Evolutionary conservation across 1,284 basidiomycete genomes (phyloP).

Genomic region (Heterobasidion annosum): DNA sequence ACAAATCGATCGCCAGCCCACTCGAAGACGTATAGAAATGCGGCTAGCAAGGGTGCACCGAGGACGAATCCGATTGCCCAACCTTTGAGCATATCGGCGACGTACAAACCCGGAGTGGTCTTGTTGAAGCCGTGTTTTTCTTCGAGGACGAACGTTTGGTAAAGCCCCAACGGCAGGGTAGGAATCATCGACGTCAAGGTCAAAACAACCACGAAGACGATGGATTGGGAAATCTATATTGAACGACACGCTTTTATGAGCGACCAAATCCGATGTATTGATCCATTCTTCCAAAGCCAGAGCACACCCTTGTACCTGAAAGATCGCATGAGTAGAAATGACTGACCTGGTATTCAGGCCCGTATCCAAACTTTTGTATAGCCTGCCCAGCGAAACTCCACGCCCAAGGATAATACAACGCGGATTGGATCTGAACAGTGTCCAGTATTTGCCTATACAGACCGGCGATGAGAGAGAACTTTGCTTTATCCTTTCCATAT

Average conservation of each 20-base stretch:
- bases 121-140: slow-evolving; percentile 98
- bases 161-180: slow-evolving; percentile 66
- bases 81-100: slow-evolving; percentile 75
- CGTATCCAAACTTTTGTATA: slow-evolving; percentile 48
- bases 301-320: too few species aligned
- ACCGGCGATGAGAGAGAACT: slow-evolving; percentile 69
- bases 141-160: slow-evolving; percentile 91
- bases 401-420: slow-evolving; percentile 66
- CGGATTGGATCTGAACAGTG: slow-evolving; percentile 64
- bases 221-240: slow-evolving; percentile 72
- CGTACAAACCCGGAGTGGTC: slow-evolving; percentile 68
- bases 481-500: slow-evolving; percentile 91
- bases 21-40: slow-evolving; percentile 83
- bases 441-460: slow-evolving; percentile 69
- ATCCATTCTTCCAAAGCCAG: too few species aligned
- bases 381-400: slow-evolving; percentile 59
- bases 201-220: slow-evolving; percentile 68
- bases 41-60: slow-evolving; percentile 84
- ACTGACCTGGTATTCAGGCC: slow-evolving; percentile 54
- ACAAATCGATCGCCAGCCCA: slow-evolving; percentile 90
- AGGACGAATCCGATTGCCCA: slow-evolving; percentile 69
- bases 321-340: too few species aligned
- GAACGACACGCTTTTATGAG: background rate
- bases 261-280: background rate
- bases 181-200: slow-evolving; percentile 64